Evolutionary conservation across 1,284 basidiomycete species (phyloP).

Genomic region (Laetiporus sulphureus): DNA sequence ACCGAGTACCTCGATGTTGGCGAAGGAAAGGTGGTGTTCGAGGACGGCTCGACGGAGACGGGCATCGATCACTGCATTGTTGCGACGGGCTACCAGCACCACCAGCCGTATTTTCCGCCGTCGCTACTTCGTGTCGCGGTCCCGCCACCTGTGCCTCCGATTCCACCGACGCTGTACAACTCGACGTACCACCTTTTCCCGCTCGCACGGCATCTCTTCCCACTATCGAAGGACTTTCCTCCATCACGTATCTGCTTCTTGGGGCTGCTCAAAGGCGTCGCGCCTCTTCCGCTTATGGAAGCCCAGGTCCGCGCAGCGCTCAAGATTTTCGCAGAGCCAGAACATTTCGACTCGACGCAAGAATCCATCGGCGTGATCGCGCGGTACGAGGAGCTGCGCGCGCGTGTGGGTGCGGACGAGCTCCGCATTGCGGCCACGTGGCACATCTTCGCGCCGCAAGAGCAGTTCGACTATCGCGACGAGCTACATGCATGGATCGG

Average conservation of each 20-base stretch:
- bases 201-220: constrained; percentile 46
- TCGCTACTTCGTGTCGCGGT: constrained; percentile 26
- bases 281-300: constrained; percentile 62
- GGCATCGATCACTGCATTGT: constrained; percentile 57
- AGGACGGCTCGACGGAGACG: constrained; percentile 47
- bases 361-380: constrained; percentile 43
- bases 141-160: constrained; percentile 36
- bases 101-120: constrained; percentile 53
- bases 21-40: constrained; percentile 47
- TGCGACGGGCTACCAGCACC: constrained; percentile 66
- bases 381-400: constrained; percentile 38
- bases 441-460: constrained; percentile 41
- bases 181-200: constrained; percentile 62
- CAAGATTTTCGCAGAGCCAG: constrained; percentile 44
- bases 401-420: constrained; percentile 13
- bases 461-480: constrained; percentile 68
- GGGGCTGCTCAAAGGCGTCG: constrained; percentile 47
- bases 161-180: constrained; percentile 48
- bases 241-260: constrained; percentile 55
- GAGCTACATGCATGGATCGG: constrained; percentile 43
- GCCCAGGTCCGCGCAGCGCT: constrained; percentile 57
- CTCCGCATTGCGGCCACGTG: constrained; percentile 44
- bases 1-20: constrained; percentile 32
- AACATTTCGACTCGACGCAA: constrained; percentile 37
- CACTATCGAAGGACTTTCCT: constrained; percentile 40